These are phyloP conservation scores for Colletotrichum tropicale DNA, from an alignment of 2,329 filamentous ascomycete genomes.

Conservation along the genomic window DNA sequence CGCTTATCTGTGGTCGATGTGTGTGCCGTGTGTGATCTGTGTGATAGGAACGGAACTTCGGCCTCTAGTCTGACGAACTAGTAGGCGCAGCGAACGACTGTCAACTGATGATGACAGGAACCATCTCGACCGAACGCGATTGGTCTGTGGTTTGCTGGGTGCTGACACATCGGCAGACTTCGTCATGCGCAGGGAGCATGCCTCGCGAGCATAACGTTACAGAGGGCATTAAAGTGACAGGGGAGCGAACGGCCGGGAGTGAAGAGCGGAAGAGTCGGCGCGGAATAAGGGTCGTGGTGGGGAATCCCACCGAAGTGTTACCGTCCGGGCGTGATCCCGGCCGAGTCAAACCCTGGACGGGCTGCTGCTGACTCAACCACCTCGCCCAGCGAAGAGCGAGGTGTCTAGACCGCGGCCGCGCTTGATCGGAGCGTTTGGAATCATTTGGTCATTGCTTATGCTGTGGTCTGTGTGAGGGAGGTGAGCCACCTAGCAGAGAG, in stretches of 20 bases:
- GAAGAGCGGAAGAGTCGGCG: background rate
- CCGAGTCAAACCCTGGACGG: background rate
- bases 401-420: background rate
- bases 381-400: background rate
- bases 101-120: background rate
- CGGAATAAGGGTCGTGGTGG: background rate
- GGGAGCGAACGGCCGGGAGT: background rate
- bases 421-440: background rate
- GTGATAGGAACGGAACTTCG: background rate
- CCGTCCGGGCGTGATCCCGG: background rate
- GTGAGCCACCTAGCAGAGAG: background rate
- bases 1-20: background rate
- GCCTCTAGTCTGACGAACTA: background rate
- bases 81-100: background rate
- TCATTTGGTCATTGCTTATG: background rate
- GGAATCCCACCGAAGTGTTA: background rate
- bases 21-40: background rate
- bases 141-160: background rate
- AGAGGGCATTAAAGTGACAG: background rate
- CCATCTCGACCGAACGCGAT: background rate
- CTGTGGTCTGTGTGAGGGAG: background rate
- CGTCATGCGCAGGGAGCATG: background rate
- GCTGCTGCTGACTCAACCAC: background rate
- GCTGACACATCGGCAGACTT: background rate
- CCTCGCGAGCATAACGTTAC: background rate